These are phyloP conservation scores for Pseudocercospora eumusae DNA, from an alignment of 2,329 filamentous ascomycete species.

Conservation along the genomic window DNA sequence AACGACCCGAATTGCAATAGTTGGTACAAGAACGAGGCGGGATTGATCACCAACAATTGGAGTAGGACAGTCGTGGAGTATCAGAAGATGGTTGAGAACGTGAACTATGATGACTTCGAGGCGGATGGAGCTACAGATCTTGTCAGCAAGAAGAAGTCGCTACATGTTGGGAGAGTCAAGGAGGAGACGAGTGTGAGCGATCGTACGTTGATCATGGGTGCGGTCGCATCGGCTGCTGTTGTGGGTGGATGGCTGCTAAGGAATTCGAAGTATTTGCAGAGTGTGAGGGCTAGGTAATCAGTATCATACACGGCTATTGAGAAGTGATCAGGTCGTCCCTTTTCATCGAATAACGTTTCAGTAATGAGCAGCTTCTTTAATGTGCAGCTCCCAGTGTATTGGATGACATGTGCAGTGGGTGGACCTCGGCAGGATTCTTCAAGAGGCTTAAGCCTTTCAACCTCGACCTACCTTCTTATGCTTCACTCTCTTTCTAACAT, in stretches of 20 bases:
- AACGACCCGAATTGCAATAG: slow-evolving; percentile 56
- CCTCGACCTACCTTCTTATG: too few species aligned
- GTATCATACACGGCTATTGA: not conserved
- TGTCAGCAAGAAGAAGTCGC: slow-evolving; percentile 40
- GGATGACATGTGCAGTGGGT: too few species aligned
- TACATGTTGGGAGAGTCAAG: slow-evolving; percentile 46
- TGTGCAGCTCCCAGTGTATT: not conserved
- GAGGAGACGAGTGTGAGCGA: slow-evolving; percentile 50
- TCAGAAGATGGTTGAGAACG: slow-evolving; percentile 49
- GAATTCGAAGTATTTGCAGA: slow-evolving; percentile 33
- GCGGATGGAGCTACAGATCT: slow-evolving; percentile 39
- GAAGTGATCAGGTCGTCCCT: not conserved
- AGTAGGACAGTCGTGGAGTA: slow-evolving; percentile 56
- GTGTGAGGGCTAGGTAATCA: slow-evolving; percentile 26
- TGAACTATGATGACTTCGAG: slow-evolving; percentile 52
- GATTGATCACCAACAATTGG: slow-evolving; percentile 61
- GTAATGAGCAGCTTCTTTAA: too few species aligned
- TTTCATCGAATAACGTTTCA: not conserved
- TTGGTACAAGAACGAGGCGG: slow-evolving; percentile 60
- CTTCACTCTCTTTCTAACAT: too few species aligned
- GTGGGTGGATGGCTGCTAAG: slow-evolving; percentile 52
- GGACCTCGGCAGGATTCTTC: too few species aligned
- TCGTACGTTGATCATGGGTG: slow-evolving; percentile 41
- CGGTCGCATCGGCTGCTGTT: slow-evolving; percentile 41
- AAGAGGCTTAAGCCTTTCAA: too few species aligned